phyloP scores from a whole-genome alignment of 2,329 filamentous ascomycete genomes.

The Botrytis deweyae region DNA sequence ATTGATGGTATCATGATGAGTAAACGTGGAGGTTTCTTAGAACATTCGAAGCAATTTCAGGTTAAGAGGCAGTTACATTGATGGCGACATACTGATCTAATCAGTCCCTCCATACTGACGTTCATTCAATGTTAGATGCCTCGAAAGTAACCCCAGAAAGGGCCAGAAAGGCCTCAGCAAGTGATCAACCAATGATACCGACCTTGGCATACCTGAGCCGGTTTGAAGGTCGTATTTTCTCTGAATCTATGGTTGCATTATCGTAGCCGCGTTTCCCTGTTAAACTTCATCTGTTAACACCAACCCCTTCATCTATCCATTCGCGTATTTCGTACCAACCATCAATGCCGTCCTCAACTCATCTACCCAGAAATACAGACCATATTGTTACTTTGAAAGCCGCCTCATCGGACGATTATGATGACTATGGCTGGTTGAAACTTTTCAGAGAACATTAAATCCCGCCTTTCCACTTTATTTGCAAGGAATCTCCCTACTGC shows the following conservation, averaged over 20 bases:
- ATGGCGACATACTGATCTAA: background rate
- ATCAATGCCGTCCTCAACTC: background rate
- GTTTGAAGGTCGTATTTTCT: background rate
- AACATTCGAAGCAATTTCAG: background rate
- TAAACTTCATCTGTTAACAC: conserved; percentile 4
- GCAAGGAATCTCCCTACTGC: conserved; percentile 17
- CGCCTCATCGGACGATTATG: conserved; percentile 16
- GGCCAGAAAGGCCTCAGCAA: background rate
- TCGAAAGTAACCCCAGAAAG: background rate
- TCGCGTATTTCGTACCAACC: conserved; percentile 6
- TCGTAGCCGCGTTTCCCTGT: conserved; percentile 9
- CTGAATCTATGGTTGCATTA: background rate
- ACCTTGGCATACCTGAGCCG: background rate
- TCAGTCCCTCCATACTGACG: background rate
- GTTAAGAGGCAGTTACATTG: background rate
- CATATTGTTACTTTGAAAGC: background rate
- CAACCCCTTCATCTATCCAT: conserved; percentile 13
- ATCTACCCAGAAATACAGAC: background rate
- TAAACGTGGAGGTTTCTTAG: background rate
- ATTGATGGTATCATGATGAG: background rate
- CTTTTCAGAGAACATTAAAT: background rate
- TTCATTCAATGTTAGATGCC: background rate
- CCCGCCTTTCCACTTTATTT: conserved; percentile 6
- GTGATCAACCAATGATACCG: background rate
- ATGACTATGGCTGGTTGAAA: conserved; percentile 4